Evolutionary conservation across 805 yeast species (phyloP).

Genomic region (Yarrowia alimentaria): DNA sequence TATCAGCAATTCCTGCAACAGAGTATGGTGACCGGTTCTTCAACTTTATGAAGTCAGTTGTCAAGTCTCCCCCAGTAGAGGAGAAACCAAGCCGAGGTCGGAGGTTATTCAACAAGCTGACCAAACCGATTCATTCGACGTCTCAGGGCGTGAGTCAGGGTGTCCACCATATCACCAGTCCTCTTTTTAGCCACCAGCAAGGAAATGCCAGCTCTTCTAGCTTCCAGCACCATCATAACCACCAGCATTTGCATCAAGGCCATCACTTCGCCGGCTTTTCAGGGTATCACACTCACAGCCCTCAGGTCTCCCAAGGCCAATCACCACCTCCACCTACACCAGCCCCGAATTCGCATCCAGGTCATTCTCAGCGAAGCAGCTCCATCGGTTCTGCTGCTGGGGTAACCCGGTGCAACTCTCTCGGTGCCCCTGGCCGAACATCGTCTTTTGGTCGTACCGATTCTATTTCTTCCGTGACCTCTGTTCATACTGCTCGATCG

Average conservation of each 20-base stretch:
- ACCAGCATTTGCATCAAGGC: slow-evolving; percentile 23
- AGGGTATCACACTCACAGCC: slow-evolving; percentile 20
- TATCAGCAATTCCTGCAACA: slow-evolving; percentile 85
- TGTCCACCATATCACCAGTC: slow-evolving; percentile 15
- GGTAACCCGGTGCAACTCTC: slow-evolving; percentile 24
- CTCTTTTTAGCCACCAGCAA: background rate
- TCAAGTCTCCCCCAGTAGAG: slow-evolving; percentile 19
- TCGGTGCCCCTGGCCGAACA: slow-evolving; percentile 24
- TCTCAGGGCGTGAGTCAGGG: slow-evolving; percentile 6
- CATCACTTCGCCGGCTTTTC: slow-evolving; percentile 27
- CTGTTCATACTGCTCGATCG: slow-evolving; percentile 15
- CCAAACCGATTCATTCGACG: slow-evolving; percentile 11
- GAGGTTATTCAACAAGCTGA: slow-evolving; percentile 16
- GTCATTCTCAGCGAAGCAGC: slow-evolving; percentile 17
- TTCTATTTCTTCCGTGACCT: slow-evolving; percentile 21
- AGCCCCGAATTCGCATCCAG: background rate
- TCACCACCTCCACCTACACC: background rate
- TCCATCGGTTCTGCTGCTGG: slow-evolving; percentile 20
- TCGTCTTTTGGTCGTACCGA: slow-evolving; percentile 19
- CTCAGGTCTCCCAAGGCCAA: too few species aligned
- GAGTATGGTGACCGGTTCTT: slow-evolving; percentile 90
- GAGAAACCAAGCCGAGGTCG: slow-evolving; percentile 11
- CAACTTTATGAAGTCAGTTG: slow-evolving; percentile 45
- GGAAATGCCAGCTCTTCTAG: slow-evolving; percentile 3
- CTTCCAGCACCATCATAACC: slow-evolving; percentile 23